Evolutionary conservation across 2,329 filamentous ascomycete genomes (phyloP).

Genomic region (Colletotrichum sp.): DNA sequence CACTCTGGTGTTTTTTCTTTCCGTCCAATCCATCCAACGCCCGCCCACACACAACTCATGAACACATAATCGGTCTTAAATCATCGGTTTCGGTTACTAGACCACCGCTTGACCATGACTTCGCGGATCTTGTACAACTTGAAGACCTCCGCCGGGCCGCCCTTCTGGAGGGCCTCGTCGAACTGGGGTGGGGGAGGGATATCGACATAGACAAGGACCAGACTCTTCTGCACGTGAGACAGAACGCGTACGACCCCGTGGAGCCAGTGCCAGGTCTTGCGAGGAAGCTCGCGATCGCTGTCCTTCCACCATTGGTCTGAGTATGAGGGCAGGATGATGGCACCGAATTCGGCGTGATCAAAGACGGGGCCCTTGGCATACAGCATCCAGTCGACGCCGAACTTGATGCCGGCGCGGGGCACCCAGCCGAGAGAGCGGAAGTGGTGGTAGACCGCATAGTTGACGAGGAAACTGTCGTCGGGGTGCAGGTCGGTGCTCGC

Average conservation of each 20-base stretch:
- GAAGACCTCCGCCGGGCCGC: conserved; percentile 66
- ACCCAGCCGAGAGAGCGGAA: conserved; percentile 97
- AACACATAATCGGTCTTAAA: neutral
- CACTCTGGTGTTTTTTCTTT: neutral
- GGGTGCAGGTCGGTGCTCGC: conserved; percentile 57
- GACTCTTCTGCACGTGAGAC: conserved; percentile 85
- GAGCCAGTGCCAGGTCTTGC: conserved; percentile 78
- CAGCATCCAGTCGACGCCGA: conserved; percentile 92
- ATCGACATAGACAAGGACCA: conserved; percentile 91
- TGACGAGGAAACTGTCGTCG: conserved; percentile 84
- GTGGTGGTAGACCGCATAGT: conserved; percentile 93
- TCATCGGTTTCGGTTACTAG: conserved; percentile 74
- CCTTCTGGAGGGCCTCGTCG: conserved; percentile 47
- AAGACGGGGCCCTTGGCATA: conserved; percentile 95
- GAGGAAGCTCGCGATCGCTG: conserved; percentile 53
- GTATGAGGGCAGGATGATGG: conserved; percentile 86
- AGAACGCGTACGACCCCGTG: conserved; percentile 91
- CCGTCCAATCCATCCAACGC: neutral
- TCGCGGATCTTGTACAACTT: conserved; percentile 79
- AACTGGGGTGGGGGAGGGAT: conserved; percentile 71
- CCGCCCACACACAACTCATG: neutral
- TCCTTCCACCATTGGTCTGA: conserved; percentile 74
- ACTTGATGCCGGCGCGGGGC: conserved; percentile 90
- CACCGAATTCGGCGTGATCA: conserved; percentile 90
- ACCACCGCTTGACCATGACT: conserved; percentile 82